Evolutionary conservation across 257 asterid species (phyloP), one percentile per base, ranked within the genome.

Genomic region (Ocimum tenuiflorum): DNA sequence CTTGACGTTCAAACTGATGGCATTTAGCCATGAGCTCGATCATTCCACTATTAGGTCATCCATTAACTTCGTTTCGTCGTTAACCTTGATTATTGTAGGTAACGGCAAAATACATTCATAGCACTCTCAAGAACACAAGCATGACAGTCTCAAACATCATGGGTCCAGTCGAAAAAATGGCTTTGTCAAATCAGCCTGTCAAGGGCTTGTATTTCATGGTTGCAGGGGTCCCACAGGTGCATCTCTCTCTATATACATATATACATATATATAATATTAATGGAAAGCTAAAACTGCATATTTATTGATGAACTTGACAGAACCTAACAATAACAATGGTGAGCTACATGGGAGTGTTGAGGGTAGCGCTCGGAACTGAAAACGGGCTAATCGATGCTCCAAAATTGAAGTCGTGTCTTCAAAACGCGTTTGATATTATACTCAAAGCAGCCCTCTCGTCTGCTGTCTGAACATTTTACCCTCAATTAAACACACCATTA

Each of bases 341-440:
- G 77, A 91, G 98, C 78, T 91, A 91, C 61, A 77, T 81, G 85
- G 91, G 76, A 31, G 36, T 61, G 46, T 69, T 91, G 74, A 86
- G 92, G 70, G 55, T 91, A 14, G 86, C 92, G 2, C 50, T 91
- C 19, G 95, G 90, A 12, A 66, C 77, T n/a, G 95, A 91, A 42
- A 84, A 84, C 7, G 95, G 81, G 3, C 60, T 75, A 12, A 81
- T 91, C 3, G 86, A 91, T 68, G 77, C 85, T 2, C 42, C 77
- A 18, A 86, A 77, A 38, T 76, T 81, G 69, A 82, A 79, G 49
- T 75, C 79, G 10, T 80, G 84, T 64, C 43, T 85, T 9, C 81
- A 79, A 18, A 77, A 78, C 13, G 89, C 97, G 12, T 89, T 83
- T 27, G 76, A 82, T 13, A 45, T 23, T 0, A 86, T 89, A 52